Conservation (phyloP, 2,329 filamentous ascomycete genomes). For the Raffaelea arxii region DNA sequence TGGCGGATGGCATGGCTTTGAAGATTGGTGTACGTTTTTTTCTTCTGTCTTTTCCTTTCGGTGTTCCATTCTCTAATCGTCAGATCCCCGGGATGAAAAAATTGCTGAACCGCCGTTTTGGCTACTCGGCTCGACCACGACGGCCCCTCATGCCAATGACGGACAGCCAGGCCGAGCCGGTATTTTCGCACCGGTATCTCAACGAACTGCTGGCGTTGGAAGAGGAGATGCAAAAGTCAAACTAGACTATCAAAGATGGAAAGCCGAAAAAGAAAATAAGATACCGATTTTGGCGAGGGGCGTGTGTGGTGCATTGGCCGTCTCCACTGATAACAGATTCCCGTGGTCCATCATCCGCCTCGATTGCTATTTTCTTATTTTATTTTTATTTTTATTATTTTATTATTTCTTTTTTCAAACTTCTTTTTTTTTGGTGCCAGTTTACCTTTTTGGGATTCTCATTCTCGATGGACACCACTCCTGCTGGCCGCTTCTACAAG, state of each 20-base stretch:
- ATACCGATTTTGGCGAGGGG: too few species aligned
- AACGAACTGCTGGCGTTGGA: slow-evolving; percentile 7
- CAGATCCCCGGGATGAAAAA: slow-evolving; percentile 17
- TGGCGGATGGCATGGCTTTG: slow-evolving; percentile 14
- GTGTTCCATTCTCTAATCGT: not conserved
- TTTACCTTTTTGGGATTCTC: not conserved
- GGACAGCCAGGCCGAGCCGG: slow-evolving; percentile 8
- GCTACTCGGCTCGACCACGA: slow-evolving; percentile 11
- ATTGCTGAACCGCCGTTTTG: slow-evolving; percentile 12
- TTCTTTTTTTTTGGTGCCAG: not conserved
- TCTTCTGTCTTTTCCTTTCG: not conserved
- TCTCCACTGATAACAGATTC: too few species aligned
- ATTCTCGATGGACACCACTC: not conserved
- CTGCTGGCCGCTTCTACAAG: slow-evolving; percentile 11
- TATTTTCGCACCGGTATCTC: slow-evolving; percentile 8
- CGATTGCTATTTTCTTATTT: too few species aligned
- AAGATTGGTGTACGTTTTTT: slow-evolving; percentile 11
- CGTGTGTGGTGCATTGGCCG: too few species aligned
- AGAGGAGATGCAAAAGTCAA: too few species aligned
- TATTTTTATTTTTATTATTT: too few species aligned
- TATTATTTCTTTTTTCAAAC: not conserved
- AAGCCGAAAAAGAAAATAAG: too few species aligned
- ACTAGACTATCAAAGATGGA: too few species aligned
- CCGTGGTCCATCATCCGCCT: too few species aligned
- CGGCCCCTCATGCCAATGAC: slow-evolving; percentile 14